A percentile compares a stretch with the other conserved stretches of the same genome.
Evolutionary conservation across 2,329 filamentous ascomycete genomes (phyloP).

Genomic region (Botrytis elliptica): DNA sequence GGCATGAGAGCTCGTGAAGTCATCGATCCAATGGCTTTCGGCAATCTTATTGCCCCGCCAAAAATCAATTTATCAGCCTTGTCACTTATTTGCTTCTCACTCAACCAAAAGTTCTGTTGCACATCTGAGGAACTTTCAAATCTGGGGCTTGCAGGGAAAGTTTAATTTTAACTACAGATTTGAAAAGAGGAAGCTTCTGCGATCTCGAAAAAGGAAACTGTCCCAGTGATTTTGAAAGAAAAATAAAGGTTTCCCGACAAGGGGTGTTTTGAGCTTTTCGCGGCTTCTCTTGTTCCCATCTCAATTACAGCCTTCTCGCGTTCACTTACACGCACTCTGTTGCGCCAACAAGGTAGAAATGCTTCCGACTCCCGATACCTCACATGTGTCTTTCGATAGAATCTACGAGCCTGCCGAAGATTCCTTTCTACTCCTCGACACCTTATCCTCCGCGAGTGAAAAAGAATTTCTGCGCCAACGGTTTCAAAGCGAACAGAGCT

Average conservation of each 20-base stretch:
- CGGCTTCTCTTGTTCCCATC: background rate
- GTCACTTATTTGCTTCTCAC: background rate
- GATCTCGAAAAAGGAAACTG: background rate
- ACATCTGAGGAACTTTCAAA: background rate
- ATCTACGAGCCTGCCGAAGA: constrained; percentile 97
- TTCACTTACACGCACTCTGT: background rate
- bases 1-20: constrained; percentile 8
- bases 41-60: constrained; percentile 15
- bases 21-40: constrained; percentile 12
- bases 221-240: background rate
- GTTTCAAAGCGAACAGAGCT: constrained; percentile 23
- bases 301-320: constrained; percentile 1
- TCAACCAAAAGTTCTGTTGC: background rate
- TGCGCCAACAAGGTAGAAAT: constrained; percentile 47
- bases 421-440: constrained; percentile 91
- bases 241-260: background rate
- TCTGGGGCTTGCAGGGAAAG: background rate
- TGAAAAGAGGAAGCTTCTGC: background rate
- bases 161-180: background rate
- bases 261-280: background rate
- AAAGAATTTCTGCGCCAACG: constrained; percentile 33
- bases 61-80: constrained; percentile 22
- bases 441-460: constrained; percentile 62
- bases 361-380: constrained; percentile 91
- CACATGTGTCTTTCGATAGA: constrained; percentile 82